Evolutionary conservation across 2,329 filamentous ascomycete species (phyloP).

Genomic region (Monosporascus sp.): DNA sequence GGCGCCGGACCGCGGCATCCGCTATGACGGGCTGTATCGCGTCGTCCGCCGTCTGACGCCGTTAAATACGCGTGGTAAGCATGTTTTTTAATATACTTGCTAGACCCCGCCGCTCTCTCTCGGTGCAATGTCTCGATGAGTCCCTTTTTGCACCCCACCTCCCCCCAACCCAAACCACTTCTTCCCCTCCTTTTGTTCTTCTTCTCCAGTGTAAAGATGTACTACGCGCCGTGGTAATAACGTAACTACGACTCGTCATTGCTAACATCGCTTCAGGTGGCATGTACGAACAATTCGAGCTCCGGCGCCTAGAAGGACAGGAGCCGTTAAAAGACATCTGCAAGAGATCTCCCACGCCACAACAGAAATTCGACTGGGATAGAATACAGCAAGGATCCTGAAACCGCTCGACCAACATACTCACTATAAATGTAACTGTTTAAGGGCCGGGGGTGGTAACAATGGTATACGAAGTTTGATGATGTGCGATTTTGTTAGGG

Average conservation of each 20-base stretch:
- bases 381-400: neutral
- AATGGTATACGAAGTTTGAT: too few relatives aligned
- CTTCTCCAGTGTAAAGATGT: too few relatives aligned
- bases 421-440: too few relatives aligned
- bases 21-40: slow-evolving; percentile 25
- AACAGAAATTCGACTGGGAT: slow-evolving; percentile 10
- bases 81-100: too few relatives aligned
- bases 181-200: too few relatives aligned
- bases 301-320: slow-evolving; percentile 14
- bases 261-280: slow-evolving; percentile 10
- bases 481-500: too few relatives aligned
- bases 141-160: neutral
- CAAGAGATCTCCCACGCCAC: slow-evolving; percentile 12
- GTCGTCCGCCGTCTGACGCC: slow-evolving; percentile 6
- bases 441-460: too few relatives aligned
- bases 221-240: too few relatives aligned
- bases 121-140: too few relatives aligned
- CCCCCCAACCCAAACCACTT: too few relatives aligned
- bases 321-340: slow-evolving; percentile 10
- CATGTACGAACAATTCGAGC: slow-evolving; percentile 22
- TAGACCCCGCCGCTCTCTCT: too few relatives aligned
- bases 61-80: slow-evolving; percentile 16
- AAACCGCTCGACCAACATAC: neutral
- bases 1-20: slow-evolving; percentile 18
- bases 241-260: neutral